These are phyloP conservation scores for Chlamydomonas sp. DNA, from an alignment of 139 green algal species.

Conservation along the genomic window DNA sequence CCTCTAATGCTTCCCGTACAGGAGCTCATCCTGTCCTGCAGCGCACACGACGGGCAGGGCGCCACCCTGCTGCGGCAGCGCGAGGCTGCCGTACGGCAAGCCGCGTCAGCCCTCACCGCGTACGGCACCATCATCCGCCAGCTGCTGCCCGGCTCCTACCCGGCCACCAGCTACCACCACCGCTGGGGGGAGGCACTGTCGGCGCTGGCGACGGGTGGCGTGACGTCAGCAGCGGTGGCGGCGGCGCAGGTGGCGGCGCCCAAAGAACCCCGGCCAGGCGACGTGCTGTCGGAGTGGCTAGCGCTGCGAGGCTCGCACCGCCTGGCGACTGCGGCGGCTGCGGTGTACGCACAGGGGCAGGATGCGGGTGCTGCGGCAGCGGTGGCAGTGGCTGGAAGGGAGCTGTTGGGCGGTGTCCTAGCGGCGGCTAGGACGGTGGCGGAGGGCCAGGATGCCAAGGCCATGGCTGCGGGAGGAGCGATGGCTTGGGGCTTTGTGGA, in stretches of 20 bases:
- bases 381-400: background rate
- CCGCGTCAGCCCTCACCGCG: background rate
- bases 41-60: conserved; percentile 9
- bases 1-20: background rate
- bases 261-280: background rate
- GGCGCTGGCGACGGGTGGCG: conserved; percentile 27
- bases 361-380: background rate
- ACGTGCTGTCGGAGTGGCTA: conserved; percentile 22
- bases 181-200: conserved; percentile 37
- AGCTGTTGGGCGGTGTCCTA: conserved; percentile 11
- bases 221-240: conserved; percentile 1
- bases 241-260: conserved; percentile 20
- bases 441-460: background rate
- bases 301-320: conserved; percentile 26
- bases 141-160: conserved; percentile 41
- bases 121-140: conserved; percentile 35
- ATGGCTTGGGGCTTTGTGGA: background rate
- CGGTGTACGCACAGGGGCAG: background rate
- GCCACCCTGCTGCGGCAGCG: background rate
- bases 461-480: background rate
- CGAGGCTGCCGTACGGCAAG: background rate
- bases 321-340: conserved; percentile 13
- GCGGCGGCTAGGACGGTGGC: background rate
- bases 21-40: conserved; percentile 12
- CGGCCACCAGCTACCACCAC: conserved; percentile 28